Base-by-base conservation (phyloP, 768 basidiomycete species). In the Leccinum disarticulatum region DNA sequence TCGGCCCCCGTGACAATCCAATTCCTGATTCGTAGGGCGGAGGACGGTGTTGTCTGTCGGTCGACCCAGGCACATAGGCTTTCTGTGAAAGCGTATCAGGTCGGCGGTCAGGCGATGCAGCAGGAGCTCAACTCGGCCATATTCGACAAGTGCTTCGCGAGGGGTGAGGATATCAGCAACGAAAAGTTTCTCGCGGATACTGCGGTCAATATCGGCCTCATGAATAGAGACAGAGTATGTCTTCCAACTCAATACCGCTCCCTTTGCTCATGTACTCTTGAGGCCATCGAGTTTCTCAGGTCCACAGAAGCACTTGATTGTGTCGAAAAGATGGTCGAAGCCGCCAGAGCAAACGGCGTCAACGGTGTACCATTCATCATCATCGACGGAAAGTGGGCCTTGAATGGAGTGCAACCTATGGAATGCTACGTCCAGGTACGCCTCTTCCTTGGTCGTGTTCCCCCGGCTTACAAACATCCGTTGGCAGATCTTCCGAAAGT, bases 361-460 rank as follows among this genome's bases (percentile, higher is more conserved):
- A 76, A 73, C 1, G 83, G 83, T 36, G 81, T 83, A 1, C 83
- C 83, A 0, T 83, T 81, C 68, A 76, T 80, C 57, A 78, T 83
- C 59, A 74, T 81, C 33, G 75, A 81, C 41, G 72, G 75, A 11
- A 77, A 75, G 53, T 81, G 77, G 74, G 81, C 78, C 15, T 48
- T 81, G 55, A 76, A 74, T 15, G 80, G 80, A n/a, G 78, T 77
- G 9, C 81, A 82, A 59, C 56, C 74, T 9, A 66, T 64, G 41
- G 80, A 80, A 17, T 74, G 72, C 48, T 81, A 78, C 61, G 58
- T 72, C 31, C 70, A 74, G 68, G 79, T 78, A 50, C 46, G 73
- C 22, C n/a, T 13, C n/a, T 4, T 33, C 8, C 50, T 58, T 27
- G 22, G 1, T 30, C 60, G 1, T 52, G 14, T 48, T 8, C 15